Evolutionary conservation across 2,329 filamentous ascomycete species (phyloP), one percentile per base, ranked within the genome.

Genomic region (Pseudogymnoascus sp.): DNA sequence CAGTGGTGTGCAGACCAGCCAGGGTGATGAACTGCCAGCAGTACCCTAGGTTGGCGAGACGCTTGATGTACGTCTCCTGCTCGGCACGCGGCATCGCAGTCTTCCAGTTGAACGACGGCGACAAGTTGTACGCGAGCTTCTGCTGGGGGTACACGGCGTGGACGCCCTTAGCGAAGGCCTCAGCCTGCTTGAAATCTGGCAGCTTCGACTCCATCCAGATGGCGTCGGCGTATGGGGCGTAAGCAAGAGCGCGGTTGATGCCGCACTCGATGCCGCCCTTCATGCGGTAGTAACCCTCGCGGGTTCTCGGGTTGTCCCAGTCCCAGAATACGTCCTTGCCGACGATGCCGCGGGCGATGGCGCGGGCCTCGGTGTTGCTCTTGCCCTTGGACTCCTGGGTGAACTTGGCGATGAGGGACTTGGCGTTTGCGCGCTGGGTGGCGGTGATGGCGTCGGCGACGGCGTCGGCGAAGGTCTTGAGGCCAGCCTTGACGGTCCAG

Each of bases 11-110:
- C 74, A 99, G 83, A 69, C 95, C 95, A 4, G 93, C 95, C 57
- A 99, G 86, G n/a, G 95, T 99, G 81, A 99, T 99, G 83, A 99
- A 99, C 78, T 99, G 95, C 95, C 95, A 99, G 85, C 91, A 96
- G 85, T 99, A 99, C 67, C 95, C 95, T 60, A 99, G 85, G 67
- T 80, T 73, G 66, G 87, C 92, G 42, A 99, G 89, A 45, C 95
- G 90, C 67, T 87, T 81, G 80, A 99, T 99, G 80, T 97, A 99
- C 18, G 95, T 99, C 80, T 96, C 91, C 79, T 99, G 95, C 76
- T 97, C 93, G 62, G 84, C 82, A 69, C 89, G 86, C 51, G 91
- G 83, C 93, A 97, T 97, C 71, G 93, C 95, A 64, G 92, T 84
- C 82, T 97, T 97, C 95, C 95, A 99, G 86, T 99, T 99, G 88